Base-by-base conservation (phyloP, 306 rosid genomes). In the Carpinus viminea region DNA sequence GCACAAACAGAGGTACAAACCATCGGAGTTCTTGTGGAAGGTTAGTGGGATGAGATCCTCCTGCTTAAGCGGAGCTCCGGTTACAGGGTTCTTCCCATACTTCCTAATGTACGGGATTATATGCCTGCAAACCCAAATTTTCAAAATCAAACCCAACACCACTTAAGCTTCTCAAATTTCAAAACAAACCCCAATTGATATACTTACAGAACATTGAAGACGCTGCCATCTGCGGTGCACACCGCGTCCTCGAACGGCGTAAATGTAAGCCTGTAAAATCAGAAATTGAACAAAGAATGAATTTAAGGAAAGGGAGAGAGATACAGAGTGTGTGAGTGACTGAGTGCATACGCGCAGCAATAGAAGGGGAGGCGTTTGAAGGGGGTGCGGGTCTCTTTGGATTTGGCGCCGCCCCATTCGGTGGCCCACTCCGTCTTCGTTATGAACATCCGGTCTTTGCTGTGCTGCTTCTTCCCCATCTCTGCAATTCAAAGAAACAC, bases 351-450 rank as follows among this genome's bases (percentile, higher is more conserved):
- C 96, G 98, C 82, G 98, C 99, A 95, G 90, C 98, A 95, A 81
- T 93, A 93, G 85, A 88, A 93, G 50, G 98, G 99, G 77, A 95
- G 99, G 51, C 99, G 93, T 77, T 95, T 95, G 91, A 95, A 95
- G 8, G 91, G 82, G 69, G 90, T 84, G 66, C 92, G 89, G 45
- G 41, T 81, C 2, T 89, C 82, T 81, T 93, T 93, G 86, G 98
- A 72, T 82, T 95, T 95, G 77, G 91, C 95, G 78, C 99, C 98
- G 11, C 98, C 99, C 98, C 98, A 95, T 78, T 95, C 99, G 11
- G 98, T 91, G 36, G 98, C 98, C 98, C 99, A 95, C 85, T 95
- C 99, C n/a, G 99, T 95, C 79, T 87, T 93, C 50, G 99, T 95
- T 55, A 95, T 85, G 87, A 74, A 95, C 97, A 95, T 90, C 18